These are phyloP conservation scores for Geotrichum carabidarum DNA, from an alignment of 1,139 yeast species.

Conservation along the genomic window DNA sequence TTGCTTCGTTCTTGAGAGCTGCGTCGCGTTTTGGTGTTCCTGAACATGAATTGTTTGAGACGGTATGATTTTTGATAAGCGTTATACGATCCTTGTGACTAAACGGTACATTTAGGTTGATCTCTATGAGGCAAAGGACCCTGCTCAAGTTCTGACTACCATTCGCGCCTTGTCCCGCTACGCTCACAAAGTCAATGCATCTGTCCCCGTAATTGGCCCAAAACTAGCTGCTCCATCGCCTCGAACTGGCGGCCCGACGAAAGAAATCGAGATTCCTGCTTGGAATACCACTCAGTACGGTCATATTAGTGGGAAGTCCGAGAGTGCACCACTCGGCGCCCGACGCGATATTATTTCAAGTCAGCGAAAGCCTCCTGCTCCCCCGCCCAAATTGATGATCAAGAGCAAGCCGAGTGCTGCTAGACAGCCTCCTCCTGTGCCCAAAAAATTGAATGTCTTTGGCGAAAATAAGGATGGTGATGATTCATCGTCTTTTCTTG, in stretches of 20 bases:
- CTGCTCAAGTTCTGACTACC: slow-evolving; percentile 70
- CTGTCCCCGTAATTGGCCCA: slow-evolving; percentile 51
- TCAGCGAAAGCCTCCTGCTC: slow-evolving; percentile 18
- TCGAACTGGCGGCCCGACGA: slow-evolving; percentile 31
- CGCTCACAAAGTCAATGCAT: slow-evolving; percentile 46
- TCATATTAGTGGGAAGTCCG: slow-evolving; percentile 52
- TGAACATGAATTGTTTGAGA: slow-evolving; percentile 78
- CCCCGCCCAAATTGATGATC: slow-evolving; percentile 19
- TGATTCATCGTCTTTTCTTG: slow-evolving; percentile 7
- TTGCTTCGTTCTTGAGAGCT: slow-evolving; percentile 58
- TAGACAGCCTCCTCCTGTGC: slow-evolving; percentile 8
- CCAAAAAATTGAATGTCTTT: slow-evolving; percentile 11
- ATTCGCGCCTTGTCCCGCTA: slow-evolving; percentile 68
- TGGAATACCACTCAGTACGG: slow-evolving; percentile 61
- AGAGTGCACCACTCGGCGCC: slow-evolving; percentile 49
- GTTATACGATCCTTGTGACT: background rate
- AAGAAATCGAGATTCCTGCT: slow-evolving; percentile 39
- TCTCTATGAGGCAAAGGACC: slow-evolving; percentile 66
- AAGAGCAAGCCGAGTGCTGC: slow-evolving; percentile 2
- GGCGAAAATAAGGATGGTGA: slow-evolving; percentile 19
- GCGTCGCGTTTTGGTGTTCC: slow-evolving; percentile 70
- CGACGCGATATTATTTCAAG: slow-evolving; percentile 41
- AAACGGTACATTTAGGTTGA: slow-evolving; percentile 42
- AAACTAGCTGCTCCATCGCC: slow-evolving; percentile 40
- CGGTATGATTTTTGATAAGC: slow-evolving; percentile 34